Evolutionary conservation across 495 filamentous ascomycete species (phyloP).

Genomic region (Aspergillus diversus): DNA sequence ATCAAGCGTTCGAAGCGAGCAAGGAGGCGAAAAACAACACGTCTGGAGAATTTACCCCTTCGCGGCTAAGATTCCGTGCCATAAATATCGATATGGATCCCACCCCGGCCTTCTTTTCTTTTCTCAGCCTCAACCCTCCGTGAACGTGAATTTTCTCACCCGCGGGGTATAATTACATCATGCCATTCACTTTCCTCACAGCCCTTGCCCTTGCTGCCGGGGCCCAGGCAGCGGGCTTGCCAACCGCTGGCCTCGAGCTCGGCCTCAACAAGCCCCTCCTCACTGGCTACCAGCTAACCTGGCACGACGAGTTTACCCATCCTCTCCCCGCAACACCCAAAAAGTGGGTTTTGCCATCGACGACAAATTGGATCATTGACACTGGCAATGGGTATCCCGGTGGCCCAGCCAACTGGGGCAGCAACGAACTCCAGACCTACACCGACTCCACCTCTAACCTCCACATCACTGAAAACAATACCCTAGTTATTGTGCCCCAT

Average conservation of each 20-base stretch:
- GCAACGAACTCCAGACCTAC: slow-evolving; percentile 12
- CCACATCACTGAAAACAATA: slow-evolving; percentile 4
- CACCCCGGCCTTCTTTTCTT: too few relatives aligned
- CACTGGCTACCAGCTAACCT: slow-evolving; percentile 12
- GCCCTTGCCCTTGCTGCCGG: not conserved
- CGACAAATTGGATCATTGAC: slow-evolving; percentile 11
- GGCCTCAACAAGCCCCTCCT: slow-evolving; percentile 14
- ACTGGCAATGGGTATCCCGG: not conserved
- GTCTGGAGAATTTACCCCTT: too few relatives aligned
- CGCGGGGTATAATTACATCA: too few relatives aligned
- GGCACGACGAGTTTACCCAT: slow-evolving; percentile 17
- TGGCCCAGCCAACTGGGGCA: slow-evolving; percentile 7
- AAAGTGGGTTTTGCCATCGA: not conserved
- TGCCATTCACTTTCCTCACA: not conserved
- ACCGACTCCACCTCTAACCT: slow-evolving; percentile 2
- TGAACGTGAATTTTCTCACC: too few relatives aligned
- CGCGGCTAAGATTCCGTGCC: not conserved
- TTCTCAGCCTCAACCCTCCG: too few relatives aligned
- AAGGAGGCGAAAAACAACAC: too few relatives aligned
- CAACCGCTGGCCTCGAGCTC: slow-evolving; percentile 9
- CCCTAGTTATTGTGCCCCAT: not conserved
- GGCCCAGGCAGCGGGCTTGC: not conserved
- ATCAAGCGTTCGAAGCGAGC: too few relatives aligned
- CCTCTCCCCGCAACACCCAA: not conserved
- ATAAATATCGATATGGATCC: too few relatives aligned